A percentile compares a stretch with the other conserved stretches of the same genome.
phyloP scores from a whole-genome alignment of 176 grass and related monocot genomes.

The Musa beccarii region DNA sequence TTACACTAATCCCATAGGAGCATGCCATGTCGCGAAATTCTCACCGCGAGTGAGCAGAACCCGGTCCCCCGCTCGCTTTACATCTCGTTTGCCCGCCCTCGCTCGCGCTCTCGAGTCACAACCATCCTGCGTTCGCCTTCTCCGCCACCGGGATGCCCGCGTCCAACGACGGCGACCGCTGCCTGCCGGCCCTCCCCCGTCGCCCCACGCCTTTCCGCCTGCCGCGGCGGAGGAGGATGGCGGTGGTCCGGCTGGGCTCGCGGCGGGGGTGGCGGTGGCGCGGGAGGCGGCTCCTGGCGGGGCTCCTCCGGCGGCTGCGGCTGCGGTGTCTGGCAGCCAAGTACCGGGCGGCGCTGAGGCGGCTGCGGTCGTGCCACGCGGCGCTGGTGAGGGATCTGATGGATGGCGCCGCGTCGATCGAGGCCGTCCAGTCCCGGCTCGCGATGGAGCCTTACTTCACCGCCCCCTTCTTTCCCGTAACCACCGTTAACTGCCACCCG shows the following conservation, averaged over 20 bases:
- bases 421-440: conserved; percentile 4
- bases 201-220: background rate
- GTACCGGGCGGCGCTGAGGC: conserved; percentile 15
- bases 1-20: too few species aligned
- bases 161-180: background rate
- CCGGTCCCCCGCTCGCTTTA: background rate
- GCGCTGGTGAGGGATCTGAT: conserved; percentile 6
- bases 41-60: conserved; percentile 9
- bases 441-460: conserved; percentile 8
- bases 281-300: conserved; percentile 10
- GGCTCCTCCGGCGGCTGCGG: conserved; percentile 8
- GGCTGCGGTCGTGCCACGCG: background rate
- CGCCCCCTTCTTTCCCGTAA: conserved; percentile 3
- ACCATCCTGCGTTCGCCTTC: background rate
- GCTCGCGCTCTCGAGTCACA: too few species aligned
- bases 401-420: conserved; percentile 5
- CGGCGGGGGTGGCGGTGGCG: conserved; percentile 2
- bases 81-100: background rate
- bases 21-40: too few species aligned
- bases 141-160: background rate
- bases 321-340: conserved; percentile 14
- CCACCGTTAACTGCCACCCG: background rate
- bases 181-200: background rate
- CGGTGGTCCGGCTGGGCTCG: conserved; percentile 4
- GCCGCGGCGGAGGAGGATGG: conserved; percentile 13